Evolutionary conservation across 352 stramenopile genomes (phyloP).

Genomic region (Globisporangium abappressorium): DNA sequence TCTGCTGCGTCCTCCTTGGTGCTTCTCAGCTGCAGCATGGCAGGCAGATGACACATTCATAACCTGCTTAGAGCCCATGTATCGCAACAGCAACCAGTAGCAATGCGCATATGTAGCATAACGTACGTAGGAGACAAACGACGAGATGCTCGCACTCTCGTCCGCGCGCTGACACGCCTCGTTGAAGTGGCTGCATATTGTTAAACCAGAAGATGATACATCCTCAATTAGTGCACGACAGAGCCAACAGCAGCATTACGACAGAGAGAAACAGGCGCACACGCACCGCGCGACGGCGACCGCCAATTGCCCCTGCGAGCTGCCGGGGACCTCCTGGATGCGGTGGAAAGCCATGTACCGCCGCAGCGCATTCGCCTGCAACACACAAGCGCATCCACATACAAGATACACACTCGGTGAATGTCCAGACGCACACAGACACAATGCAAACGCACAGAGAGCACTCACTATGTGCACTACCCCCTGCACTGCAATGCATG

Average conservation of each 20-base stretch:
- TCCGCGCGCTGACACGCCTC: constrained; percentile 61
- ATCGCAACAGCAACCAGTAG: neutral
- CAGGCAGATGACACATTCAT: neutral
- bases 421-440: neutral
- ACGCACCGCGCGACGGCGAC: constrained; percentile 58
- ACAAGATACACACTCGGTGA: neutral
- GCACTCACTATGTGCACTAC: neutral
- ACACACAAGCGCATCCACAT: neutral
- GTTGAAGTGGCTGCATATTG: constrained; percentile 53
- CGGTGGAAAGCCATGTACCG: constrained; percentile 67
- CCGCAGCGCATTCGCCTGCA: constrained; percentile 52
- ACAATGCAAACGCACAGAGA: neutral
- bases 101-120: neutral
- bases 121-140: constrained; percentile 66
- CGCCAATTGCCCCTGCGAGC: constrained; percentile 52
- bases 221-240: neutral
- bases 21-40: neutral
- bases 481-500: neutral
- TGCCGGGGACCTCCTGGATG: constrained; percentile 46
- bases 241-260: neutral
- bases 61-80: neutral
- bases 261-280: neutral
- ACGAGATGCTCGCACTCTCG: constrained; percentile 58
- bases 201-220: constrained; percentile 9
- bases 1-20: neutral